A percentile compares a stretch with the other conserved stretches of the same genome.
Conservation (phyloP, 768 basidiomycete species). For the Sutorius australiensis region DNA sequence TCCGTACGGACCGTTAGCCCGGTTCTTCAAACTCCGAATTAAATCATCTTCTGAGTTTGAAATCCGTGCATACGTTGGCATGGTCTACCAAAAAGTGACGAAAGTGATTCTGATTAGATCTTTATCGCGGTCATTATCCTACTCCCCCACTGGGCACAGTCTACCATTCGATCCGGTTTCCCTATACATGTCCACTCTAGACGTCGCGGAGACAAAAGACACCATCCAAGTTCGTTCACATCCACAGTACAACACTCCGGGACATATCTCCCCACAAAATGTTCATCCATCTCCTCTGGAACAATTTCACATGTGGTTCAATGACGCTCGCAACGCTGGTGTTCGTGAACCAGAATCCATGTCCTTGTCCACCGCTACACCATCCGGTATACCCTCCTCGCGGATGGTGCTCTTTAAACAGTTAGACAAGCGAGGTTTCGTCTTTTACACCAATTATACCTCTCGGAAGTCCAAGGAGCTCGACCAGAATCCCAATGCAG, state of each 20-base stretch:
- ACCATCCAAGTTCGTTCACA: slow-evolving; percentile 70
- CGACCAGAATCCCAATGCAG: slow-evolving; percentile 68
- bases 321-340: slow-evolving; percentile 49
- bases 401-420: slow-evolving; percentile 91
- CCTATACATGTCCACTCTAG: slow-evolving; percentile 19
- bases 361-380: slow-evolving; percentile 70
- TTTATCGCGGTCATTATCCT: slow-evolving; percentile 9
- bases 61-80: neutral
- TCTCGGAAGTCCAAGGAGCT: slow-evolving; percentile 90
- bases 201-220: slow-evolving; percentile 44
- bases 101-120: slow-evolving; percentile 7
- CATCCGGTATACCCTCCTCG: slow-evolving; percentile 74
- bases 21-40: too few relatives aligned
- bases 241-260: slow-evolving; percentile 70
- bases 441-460: slow-evolving; percentile 96
- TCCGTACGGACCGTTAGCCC: too few relatives aligned
- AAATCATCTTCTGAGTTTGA: too few relatives aligned
- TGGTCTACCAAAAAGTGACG: slow-evolving; percentile 2
- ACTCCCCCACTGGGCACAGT: neutral
- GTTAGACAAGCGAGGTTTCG: slow-evolving; percentile 83
- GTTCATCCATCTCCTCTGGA: slow-evolving; percentile 68
- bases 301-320: slow-evolving; percentile 89
- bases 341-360: slow-evolving; percentile 91
- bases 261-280: slow-evolving; percentile 56
- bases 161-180: neutral